These are phyloP conservation scores for Dentipellis fragilis DNA, from an alignment of 768 basidiomycete species.

Conservation along the genomic window DNA sequence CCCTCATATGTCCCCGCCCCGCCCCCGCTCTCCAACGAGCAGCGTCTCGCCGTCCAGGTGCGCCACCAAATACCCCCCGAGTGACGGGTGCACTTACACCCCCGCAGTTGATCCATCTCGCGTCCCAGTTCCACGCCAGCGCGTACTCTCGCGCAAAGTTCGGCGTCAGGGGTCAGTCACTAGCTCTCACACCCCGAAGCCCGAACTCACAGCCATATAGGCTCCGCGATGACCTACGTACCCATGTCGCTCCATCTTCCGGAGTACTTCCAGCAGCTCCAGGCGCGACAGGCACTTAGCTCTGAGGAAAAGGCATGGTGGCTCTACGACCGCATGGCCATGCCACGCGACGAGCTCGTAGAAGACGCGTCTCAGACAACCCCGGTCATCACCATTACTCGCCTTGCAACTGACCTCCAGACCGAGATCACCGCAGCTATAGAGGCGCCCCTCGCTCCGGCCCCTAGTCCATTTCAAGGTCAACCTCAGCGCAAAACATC, in stretches of 20 bases:
- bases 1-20: background rate
- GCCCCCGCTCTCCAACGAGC: constrained; percentile 2
- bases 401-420: constrained; percentile 11
- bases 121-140: constrained; percentile 15
- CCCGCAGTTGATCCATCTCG: constrained; percentile 12
- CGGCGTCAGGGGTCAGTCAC: constrained; percentile 9
- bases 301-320: constrained; percentile 13
- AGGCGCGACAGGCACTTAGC: constrained; percentile 11
- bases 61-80: background rate
- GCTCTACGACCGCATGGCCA: constrained; percentile 6
- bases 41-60: constrained; percentile 13
- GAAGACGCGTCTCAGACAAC: background rate
- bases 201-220: constrained; percentile 1
- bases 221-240: constrained; percentile 11
- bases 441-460: constrained; percentile 14
- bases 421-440: constrained; percentile 18
- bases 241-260: constrained; percentile 14
- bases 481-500: constrained; percentile 12
- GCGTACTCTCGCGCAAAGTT: constrained; percentile 14
- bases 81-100: background rate
- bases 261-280: constrained; percentile 9
- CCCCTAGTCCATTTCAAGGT: constrained; percentile 3
- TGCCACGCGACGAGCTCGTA: background rate
- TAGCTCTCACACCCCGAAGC: background rate
- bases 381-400: background rate